Percentiles rank a stretch among this genome's conserved stretches.
phyloP scores from a whole-genome alignment of 495 filamentous ascomycete genomes.

The Xylaria venustula region DNA sequence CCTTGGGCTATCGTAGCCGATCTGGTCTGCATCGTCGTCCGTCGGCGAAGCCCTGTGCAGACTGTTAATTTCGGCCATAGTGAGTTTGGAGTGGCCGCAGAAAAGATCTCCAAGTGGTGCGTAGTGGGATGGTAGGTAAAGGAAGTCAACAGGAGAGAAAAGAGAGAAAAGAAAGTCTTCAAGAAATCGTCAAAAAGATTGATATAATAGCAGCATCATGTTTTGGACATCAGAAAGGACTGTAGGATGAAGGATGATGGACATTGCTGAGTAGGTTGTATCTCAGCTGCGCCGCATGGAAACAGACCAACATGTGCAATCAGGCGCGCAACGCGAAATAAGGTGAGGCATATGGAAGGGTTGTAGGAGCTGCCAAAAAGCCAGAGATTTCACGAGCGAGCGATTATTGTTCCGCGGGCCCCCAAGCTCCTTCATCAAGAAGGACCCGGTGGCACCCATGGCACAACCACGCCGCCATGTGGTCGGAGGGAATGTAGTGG shows the following conservation, averaged over 20 bases:
- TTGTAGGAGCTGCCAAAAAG: slow-evolving; percentile 4
- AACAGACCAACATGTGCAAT: slow-evolving; percentile 6
- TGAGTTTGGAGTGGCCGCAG: neutral
- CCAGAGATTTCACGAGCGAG: slow-evolving; percentile 17
- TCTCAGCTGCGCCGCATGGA: slow-evolving; percentile 8
- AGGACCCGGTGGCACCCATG: slow-evolving; percentile 15
- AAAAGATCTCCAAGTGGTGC: slow-evolving; percentile 12
- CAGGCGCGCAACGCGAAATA: slow-evolving; percentile 5
- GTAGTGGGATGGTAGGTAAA: slow-evolving; percentile 6
- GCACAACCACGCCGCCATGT: slow-evolving; percentile 17
- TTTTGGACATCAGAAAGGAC: slow-evolving; percentile 8
- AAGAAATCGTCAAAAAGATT: slow-evolving; percentile 20
- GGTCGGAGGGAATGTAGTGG: slow-evolving; percentile 14
- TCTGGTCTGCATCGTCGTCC: slow-evolving; percentile 72
- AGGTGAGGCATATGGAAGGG: slow-evolving; percentile 1
- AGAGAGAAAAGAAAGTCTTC: slow-evolving; percentile 7
- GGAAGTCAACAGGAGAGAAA: slow-evolving; percentile 8
- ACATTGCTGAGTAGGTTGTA: slow-evolving; percentile 14
- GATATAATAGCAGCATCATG: slow-evolving; percentile 21
- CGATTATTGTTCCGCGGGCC: slow-evolving; percentile 17
- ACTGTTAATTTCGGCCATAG: slow-evolving; percentile 43
- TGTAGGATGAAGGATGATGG: slow-evolving; percentile 11
- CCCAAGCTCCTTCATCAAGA: slow-evolving; percentile 14
- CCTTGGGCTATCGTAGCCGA: slow-evolving; percentile 78
- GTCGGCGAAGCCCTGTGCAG: slow-evolving; percentile 46